Conservation (phyloP, 2,329 filamentous ascomycete species). For the Phialocephala subalpina region DNA sequence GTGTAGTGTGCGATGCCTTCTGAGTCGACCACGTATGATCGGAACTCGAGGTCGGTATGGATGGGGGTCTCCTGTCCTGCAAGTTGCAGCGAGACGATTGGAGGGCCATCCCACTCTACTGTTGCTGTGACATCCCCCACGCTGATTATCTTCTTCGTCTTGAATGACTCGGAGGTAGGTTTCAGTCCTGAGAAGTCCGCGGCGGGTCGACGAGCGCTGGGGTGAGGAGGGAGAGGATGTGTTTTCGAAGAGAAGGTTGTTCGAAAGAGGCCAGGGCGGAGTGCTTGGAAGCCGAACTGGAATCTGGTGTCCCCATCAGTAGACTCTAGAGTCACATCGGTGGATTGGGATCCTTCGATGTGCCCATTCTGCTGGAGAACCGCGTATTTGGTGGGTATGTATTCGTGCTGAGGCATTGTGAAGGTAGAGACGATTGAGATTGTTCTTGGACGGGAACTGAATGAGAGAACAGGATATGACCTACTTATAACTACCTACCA, state of each 20-base stretch:
- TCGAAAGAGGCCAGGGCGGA: conserved; percentile 70
- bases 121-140: conserved; percentile 59
- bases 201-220: conserved; percentile 60
- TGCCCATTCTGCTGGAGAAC: conserved; percentile 29
- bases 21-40: conserved; percentile 71
- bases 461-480: neutral
- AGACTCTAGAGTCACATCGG: conserved; percentile 35
- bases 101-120: conserved; percentile 65
- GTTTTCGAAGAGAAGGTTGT: conserved; percentile 70
- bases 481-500: conserved; percentile 20
- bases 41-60: conserved; percentile 67
- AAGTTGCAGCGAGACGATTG: conserved; percentile 64
- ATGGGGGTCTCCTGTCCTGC: conserved; percentile 59
- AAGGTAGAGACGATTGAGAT: neutral
- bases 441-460: neutral
- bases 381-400: conserved; percentile 31
- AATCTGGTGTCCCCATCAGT: conserved; percentile 47
- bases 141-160: conserved; percentile 52
- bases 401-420: conserved; percentile 37
- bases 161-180: conserved; percentile 42
- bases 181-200: conserved; percentile 31
- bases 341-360: neutral
- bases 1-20: conserved; percentile 71
- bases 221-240: conserved; percentile 71
- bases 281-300: conserved; percentile 68